Conservation (phyloP, 805 yeast genomes). For the Saccharomycopsis schoenii region DNA sequence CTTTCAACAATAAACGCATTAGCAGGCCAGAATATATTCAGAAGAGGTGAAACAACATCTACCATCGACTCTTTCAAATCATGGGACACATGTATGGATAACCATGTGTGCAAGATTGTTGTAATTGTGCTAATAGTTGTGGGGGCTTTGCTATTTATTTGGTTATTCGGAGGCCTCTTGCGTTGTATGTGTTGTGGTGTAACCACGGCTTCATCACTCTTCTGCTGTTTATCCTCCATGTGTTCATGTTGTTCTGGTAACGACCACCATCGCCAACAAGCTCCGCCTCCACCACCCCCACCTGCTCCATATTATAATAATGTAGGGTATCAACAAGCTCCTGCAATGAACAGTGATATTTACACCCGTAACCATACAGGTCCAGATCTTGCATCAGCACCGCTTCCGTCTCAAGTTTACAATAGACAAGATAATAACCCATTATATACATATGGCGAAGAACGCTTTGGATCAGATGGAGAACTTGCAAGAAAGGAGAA, state of each 20-base stretch:
- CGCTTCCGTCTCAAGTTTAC: conserved; percentile 11
- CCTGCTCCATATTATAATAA: conserved; percentile 6
- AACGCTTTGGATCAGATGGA: conserved; percentile 4
- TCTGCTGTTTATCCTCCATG: conserved; percentile 27
- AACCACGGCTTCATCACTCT: conserved; percentile 31
- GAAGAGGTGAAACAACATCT: background rate
- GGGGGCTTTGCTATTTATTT: conserved; percentile 37
- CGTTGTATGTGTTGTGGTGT: conserved; percentile 41
- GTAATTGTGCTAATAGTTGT: conserved; percentile 52
- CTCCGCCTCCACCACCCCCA: background rate
- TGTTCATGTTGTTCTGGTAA: conserved; percentile 13
- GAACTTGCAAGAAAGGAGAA: background rate
- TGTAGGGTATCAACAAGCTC: background rate
- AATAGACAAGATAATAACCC: conserved; percentile 3
- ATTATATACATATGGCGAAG: conserved; percentile 6
- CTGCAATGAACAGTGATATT: background rate
- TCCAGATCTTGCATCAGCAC: conserved; percentile 9
- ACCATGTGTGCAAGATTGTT: conserved; percentile 48
- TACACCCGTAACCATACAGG: conserved; percentile 3
- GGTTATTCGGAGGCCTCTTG: conserved; percentile 38
- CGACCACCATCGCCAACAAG: background rate
- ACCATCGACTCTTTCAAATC: conserved; percentile 29
- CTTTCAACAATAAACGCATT: background rate
- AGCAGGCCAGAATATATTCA: background rate
- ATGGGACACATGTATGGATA: conserved; percentile 61